Base-by-base conservation (phyloP, 2,329 filamentous ascomycete species). In the Monascus ruber region DNA sequence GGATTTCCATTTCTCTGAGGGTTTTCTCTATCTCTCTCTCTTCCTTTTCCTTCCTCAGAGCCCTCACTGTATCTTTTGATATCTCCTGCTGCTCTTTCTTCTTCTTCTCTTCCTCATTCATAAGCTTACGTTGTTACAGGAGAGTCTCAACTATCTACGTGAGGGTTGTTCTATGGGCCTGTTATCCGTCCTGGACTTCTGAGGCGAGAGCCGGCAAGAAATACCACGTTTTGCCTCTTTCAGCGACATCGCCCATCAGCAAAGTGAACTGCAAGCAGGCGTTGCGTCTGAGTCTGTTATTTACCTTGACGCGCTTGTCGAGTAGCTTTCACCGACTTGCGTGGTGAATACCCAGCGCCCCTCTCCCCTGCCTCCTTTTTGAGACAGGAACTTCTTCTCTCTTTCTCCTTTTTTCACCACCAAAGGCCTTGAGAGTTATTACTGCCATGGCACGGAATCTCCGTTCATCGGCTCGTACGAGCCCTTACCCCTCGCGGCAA, bases 401-500 rank as follows among this genome's bases (percentile, higher is more conserved):
- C 25, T 35, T 24, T 26, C 37, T 42, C 27, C 29, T 32, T 39
- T 35, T 29, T 24, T 36, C 29, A 11, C 8, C 8, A 31, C 29
- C 29, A 34, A 34, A 26, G 33, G n/a, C 7, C 34, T 31, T 26
- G 37, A 28, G 39, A 35, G 11, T 27, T 8, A 24, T 26, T 34
- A 35, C 27, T 36, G 36, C 45, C 43, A 62, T 62, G 58, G 52
- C 58, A 50, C 56, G 52, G 45, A 58, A 53, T 40, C 55, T 60
- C 43, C 58, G 58, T 31, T 59, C 56, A 11, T 48, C 53, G 32
- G 59, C 59, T 42, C 53, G 52, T 43, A 50, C 48, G 41, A 48
- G 46, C 38, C 52, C 55, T 27, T 52, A 52, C 40, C 50, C 49
- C 38, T 59, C 58, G 36, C 53, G 57, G 33, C 58, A 55, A n/a